A percentile compares a stretch with the other conserved stretches of the same genome.
Evolutionary conservation across 1,284 basidiomycete species (phyloP).

Genomic region (Laetiporus sulphureus): DNA sequence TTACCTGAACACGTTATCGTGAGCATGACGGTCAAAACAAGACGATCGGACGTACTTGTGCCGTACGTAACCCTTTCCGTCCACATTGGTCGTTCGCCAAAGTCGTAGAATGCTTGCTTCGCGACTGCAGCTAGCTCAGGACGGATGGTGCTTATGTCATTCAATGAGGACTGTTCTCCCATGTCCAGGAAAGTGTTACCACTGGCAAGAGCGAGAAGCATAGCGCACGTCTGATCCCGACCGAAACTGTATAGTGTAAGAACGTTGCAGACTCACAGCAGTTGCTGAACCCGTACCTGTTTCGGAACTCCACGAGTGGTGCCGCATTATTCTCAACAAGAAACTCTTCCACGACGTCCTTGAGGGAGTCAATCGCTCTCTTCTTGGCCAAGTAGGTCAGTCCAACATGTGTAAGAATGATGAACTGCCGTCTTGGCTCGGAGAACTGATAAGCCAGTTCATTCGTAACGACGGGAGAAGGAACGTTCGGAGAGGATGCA

Average conservation of each 20-base stretch:
- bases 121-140: slow-evolving; percentile 62
- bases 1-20: slow-evolving; percentile 38
- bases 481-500: slow-evolving; percentile 35
- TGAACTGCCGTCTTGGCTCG: slow-evolving; percentile 68
- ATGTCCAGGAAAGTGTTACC: slow-evolving; percentile 70
- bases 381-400: slow-evolving; percentile 80
- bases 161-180: slow-evolving; percentile 39
- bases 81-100: slow-evolving; percentile 77
- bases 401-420: slow-evolving; percentile 83
- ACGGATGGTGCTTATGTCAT: slow-evolving; percentile 43
- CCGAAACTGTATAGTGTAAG: slow-evolving; percentile 57
- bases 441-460: slow-evolving; percentile 80
- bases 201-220: slow-evolving; percentile 78
- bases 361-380: slow-evolving; percentile 77
- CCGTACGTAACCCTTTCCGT: slow-evolving; percentile 65
- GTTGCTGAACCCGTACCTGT: slow-evolving; percentile 50
- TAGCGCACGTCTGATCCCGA: slow-evolving; percentile 84
- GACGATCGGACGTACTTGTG: slow-evolving; percentile 36
- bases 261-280: slow-evolving; percentile 2
- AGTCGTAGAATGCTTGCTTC: slow-evolving; percentile 79
- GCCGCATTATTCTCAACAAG: slow-evolving; percentile 62
- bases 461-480: slow-evolving; percentile 53
- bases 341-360: slow-evolving; percentile 66
- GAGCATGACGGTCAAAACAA: not conserved
- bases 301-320: slow-evolving; percentile 66